These are phyloP conservation scores for Saccharomyces paradoxus DNA, from an alignment of 805 yeast species.

Conservation along the genomic window DNA sequence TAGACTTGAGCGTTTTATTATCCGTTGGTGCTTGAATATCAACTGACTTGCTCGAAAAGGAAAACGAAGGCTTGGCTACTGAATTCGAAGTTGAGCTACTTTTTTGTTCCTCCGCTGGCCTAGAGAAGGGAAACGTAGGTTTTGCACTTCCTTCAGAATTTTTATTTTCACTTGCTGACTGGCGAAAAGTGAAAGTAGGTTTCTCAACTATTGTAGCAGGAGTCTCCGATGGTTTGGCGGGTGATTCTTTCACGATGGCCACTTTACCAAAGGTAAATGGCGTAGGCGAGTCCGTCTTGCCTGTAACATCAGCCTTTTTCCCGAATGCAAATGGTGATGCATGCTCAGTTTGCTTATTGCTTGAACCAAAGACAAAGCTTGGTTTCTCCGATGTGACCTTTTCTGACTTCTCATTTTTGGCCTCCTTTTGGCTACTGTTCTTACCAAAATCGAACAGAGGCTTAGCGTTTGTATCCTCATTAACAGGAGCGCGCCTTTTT, in stretches of 20 bases:
- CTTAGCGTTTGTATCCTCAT: not conserved
- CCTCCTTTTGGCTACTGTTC: not conserved
- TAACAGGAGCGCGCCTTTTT: conserved; percentile 1
- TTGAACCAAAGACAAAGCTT: not conserved
- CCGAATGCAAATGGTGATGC: conserved; percentile 1
- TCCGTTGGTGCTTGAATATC: not conserved
- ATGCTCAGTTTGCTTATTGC: not conserved
- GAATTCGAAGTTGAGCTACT: not conserved
- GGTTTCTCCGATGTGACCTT: not conserved
- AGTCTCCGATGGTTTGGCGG: not conserved
- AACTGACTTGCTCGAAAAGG: not conserved
- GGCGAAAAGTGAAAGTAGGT: not conserved
- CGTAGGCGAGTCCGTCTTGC: not conserved
- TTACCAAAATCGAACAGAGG: not conserved
- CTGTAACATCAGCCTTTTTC: not conserved
- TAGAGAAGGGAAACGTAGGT: not conserved
- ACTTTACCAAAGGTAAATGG: not conserved
- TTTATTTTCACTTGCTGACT: not conserved
- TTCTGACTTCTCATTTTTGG: not conserved
- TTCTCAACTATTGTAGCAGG: not conserved
- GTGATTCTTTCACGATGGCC: not conserved
- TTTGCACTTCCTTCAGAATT: not conserved
- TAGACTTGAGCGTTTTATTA: not conserved
- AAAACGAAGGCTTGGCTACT: not conserved
- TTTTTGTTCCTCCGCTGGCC: not conserved